These are phyloP conservation scores for Diaporthe capsici DNA, from an alignment of 2,329 filamentous ascomycete species.

Conservation along the genomic window DNA sequence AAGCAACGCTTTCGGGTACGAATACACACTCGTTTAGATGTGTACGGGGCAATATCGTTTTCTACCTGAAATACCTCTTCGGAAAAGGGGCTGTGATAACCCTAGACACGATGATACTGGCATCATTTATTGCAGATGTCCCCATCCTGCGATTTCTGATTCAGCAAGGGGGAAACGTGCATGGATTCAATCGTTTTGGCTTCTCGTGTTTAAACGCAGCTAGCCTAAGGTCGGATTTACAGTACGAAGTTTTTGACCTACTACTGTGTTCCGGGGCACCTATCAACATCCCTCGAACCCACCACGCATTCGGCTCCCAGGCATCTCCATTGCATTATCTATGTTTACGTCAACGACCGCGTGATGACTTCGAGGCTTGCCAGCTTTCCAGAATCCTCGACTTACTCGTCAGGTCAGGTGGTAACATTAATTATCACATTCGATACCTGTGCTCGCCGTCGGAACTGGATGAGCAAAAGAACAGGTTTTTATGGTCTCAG, in stretches of 20 bases:
- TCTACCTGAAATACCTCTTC: background rate
- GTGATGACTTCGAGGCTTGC: background rate
- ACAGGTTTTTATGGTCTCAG: background rate
- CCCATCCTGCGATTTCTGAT: background rate
- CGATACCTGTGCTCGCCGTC: too few species aligned
- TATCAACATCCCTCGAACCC: background rate
- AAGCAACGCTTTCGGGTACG: background rate
- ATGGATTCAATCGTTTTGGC: background rate
- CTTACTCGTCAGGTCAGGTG: background rate
- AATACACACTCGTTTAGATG: too few species aligned
- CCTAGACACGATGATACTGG: background rate
- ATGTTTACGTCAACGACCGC: too few species aligned
- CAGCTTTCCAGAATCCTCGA: rapidly evolving
- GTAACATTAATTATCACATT: background rate
- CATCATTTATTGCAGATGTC: background rate
- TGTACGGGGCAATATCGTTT: too few species aligned
- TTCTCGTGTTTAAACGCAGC: background rate
- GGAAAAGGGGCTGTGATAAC: background rate
- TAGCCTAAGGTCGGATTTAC: background rate
- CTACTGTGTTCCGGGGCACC: background rate
- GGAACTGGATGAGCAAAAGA: too few species aligned
- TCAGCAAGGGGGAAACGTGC: background rate
- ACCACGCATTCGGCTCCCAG: background rate
- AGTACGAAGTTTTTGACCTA: background rate
- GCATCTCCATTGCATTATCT: background rate